Conservation (phyloP, 2,329 filamentous ascomycete species). For the Drechslerella coelobrocha region DNA sequence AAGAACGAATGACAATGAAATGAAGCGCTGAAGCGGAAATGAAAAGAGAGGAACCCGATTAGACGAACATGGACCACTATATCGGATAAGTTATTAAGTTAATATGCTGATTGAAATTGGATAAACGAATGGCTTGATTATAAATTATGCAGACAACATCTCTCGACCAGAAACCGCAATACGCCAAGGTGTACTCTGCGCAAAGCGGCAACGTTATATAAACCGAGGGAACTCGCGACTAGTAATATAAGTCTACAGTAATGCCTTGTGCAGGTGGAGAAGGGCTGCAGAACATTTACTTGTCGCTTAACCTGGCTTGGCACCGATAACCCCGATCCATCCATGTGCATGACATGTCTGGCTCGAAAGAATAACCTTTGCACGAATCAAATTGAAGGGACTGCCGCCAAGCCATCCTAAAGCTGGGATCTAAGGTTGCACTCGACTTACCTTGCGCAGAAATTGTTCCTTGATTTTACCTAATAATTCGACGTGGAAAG, state of each 20-base stretch:
- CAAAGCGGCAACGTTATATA: not conserved
- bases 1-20: conserved; percentile 3
- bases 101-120: not conserved
- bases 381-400: conserved; percentile 33
- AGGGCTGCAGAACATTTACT: too few relatives aligned
- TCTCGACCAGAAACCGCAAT: not conserved
- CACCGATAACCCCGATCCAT: conserved; percentile 1
- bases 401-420: conserved; percentile 12
- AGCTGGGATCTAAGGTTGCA: conserved; percentile 42
- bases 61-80: not conserved
- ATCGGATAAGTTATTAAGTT: not conserved
- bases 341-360: not conserved
- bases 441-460: conserved; percentile 40
- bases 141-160: not conserved
- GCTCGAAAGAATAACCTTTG: conserved; percentile 17
- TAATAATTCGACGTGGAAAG: conserved; percentile 31
- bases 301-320: conserved; percentile 2
- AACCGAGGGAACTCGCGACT: not conserved
- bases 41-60: not conserved
- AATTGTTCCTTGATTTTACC: conserved; percentile 29
- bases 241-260: too few relatives aligned
- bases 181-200: conserved; percentile 2
- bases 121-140: not conserved
- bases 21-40: not conserved
- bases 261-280: too few relatives aligned